phyloP scores from a whole-genome alignment of 345 rosid genomes.

The Euphorbia peplus region DNA sequence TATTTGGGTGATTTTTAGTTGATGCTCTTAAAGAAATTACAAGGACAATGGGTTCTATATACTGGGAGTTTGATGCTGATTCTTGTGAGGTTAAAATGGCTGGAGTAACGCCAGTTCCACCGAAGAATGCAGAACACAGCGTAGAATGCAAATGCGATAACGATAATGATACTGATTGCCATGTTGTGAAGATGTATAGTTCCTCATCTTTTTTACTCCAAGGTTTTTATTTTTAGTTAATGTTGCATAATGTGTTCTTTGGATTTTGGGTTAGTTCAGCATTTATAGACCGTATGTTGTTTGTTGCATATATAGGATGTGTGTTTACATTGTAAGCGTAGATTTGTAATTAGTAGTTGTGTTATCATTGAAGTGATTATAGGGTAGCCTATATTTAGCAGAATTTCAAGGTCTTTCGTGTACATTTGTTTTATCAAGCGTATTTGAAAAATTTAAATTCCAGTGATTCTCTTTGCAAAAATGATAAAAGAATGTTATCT shows the following conservation, averaged over 20 bases:
- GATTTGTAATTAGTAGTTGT: too few relatives aligned
- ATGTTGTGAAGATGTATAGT: conserved; percentile 46
- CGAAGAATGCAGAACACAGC: conserved; percentile 18
- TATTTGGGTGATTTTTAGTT: conserved; percentile 33
- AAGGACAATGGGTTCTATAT: conserved; percentile 41
- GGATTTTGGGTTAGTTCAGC: neutral
- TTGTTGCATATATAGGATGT: neutral
- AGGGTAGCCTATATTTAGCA: too few relatives aligned
- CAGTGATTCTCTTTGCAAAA: neutral
- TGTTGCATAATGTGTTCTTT: neutral
- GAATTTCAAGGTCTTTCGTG: too few relatives aligned
- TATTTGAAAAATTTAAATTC: too few relatives aligned
- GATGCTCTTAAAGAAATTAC: conserved; percentile 47
- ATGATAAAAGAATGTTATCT: too few relatives aligned
- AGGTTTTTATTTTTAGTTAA: neutral
- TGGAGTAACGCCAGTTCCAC: conserved; percentile 16
- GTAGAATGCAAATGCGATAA: conserved; percentile 34
- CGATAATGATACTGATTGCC: conserved; percentile 41
- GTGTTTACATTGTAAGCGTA: too few relatives aligned
- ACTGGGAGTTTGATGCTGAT: conserved; percentile 49
- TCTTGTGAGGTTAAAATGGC: conserved; percentile 32
- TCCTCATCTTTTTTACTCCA: conserved; percentile 6
- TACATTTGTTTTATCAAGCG: too few relatives aligned
- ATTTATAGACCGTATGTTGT: too few relatives aligned
- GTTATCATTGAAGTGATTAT: too few relatives aligned